These are phyloP conservation scores for Eutypa lata DNA, from an alignment of 2,329 filamentous ascomycete genomes.

Conservation along the genomic window DNA sequence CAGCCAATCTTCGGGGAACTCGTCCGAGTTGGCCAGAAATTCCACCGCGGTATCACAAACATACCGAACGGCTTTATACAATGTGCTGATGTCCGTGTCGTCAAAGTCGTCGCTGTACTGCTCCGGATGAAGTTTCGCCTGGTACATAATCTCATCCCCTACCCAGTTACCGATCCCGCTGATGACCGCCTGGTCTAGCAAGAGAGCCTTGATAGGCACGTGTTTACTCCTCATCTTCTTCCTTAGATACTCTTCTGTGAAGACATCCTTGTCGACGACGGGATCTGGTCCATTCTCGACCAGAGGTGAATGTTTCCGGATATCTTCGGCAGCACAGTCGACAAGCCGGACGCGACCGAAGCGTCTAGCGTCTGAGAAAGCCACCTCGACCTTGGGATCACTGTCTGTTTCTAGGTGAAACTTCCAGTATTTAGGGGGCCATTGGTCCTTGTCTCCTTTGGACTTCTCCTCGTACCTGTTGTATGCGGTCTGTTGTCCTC, in stretches of 20 bases:
- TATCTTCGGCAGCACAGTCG: constrained; percentile 72
- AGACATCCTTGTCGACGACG: constrained; percentile 71
- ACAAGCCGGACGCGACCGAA: constrained; percentile 79
- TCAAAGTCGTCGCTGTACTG: constrained; percentile 84
- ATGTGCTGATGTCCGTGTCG: constrained; percentile 64
- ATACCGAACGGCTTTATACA: constrained; percentile 72
- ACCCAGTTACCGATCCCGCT: constrained; percentile 98
- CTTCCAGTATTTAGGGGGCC: constrained; percentile 91
- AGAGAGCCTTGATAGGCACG: constrained; percentile 83
- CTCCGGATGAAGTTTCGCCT: constrained; percentile 86
- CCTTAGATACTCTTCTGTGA: constrained; percentile 75
- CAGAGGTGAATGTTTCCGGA: constrained; percentile 73
- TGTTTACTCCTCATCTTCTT: constrained; percentile 69
- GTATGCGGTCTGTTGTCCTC: constrained; percentile 72
- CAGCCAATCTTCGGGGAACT: constrained; percentile 85
- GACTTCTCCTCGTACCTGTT: constrained; percentile 78
- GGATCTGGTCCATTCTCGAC: constrained; percentile 94
- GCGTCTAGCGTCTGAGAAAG: constrained; percentile 80
- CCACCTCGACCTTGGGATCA: constrained; percentile 54
- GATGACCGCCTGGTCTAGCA: constrained; percentile 84
- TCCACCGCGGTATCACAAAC: constrained; percentile 80
- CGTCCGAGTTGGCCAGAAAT: constrained; percentile 73
- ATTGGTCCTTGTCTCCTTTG: constrained; percentile 58
- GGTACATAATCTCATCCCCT: constrained; percentile 87
- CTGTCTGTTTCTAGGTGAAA: constrained; percentile 69